Evolutionary conservation across 495 filamentous ascomycete genomes (phyloP).

Genomic region (Platismatia glauca): DNA sequence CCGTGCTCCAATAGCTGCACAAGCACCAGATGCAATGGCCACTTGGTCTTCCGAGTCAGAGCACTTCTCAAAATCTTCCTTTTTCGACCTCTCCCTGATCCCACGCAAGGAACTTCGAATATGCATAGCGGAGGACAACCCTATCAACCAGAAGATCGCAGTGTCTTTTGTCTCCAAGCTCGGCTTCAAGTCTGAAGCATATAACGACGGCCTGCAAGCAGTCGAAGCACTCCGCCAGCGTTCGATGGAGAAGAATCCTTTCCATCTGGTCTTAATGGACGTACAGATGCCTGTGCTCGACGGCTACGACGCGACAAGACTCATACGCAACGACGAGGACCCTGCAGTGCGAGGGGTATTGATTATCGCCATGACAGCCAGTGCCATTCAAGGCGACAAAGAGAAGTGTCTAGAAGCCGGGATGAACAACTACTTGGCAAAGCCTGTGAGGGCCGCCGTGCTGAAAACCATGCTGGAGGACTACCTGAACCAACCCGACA

Average conservation of each 20-base stretch:
- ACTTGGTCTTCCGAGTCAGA: constrained; percentile 45
- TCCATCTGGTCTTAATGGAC: constrained; percentile 80
- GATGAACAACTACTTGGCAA: constrained; percentile 94
- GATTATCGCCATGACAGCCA: constrained; percentile 90
- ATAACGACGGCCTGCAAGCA: constrained; percentile 74
- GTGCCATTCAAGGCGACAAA: constrained; percentile 80
- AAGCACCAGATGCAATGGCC: constrained; percentile 44
- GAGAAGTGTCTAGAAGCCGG: constrained; percentile 87
- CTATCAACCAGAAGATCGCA: constrained; percentile 85
- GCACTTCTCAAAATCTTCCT: constrained; percentile 26
- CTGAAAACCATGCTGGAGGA: constrained; percentile 67
- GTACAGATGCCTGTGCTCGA: constrained; percentile 92
- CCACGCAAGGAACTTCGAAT: constrained; percentile 70
- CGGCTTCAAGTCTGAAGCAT: constrained; percentile 74
- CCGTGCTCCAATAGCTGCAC: constrained; percentile 22
- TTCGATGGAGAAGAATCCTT: constrained; percentile 57
- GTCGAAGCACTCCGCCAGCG: constrained; percentile 73
- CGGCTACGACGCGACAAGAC: constrained; percentile 83
- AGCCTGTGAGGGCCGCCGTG: constrained; percentile 69
- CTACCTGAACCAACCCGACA: constrained; percentile 41
- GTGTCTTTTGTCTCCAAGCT: constrained; percentile 80
- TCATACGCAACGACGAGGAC: constrained; percentile 64
- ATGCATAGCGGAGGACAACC: constrained; percentile 87
- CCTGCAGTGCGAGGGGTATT: constrained; percentile 66
- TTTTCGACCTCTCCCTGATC: constrained; percentile 55